A percentile compares a stretch with the other conserved stretches of the same genome.
Evolutionary conservation across 1,284 basidiomycete species (phyloP).

Genomic region (Ustilago cynodontis): DNA sequence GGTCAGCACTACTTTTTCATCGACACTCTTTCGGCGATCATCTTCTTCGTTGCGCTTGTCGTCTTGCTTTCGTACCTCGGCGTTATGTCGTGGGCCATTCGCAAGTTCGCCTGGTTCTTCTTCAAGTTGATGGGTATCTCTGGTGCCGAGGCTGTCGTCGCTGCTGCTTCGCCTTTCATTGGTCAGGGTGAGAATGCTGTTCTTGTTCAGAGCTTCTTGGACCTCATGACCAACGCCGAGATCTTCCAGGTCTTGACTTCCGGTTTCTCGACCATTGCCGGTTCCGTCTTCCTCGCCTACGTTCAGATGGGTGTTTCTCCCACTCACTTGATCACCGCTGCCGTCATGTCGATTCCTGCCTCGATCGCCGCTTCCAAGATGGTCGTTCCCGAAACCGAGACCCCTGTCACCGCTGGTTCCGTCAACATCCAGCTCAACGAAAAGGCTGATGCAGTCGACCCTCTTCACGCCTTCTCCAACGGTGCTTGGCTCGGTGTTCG

Average conservation of each 20-base stretch:
- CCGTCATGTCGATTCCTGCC: conserved; percentile 93
- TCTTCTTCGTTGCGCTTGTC: conserved; percentile 76
- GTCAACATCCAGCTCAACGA: conserved; percentile 82
- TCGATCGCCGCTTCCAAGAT: conserved; percentile 91
- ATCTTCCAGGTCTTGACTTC: conserved; percentile 90
- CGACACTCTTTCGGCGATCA: conserved; percentile 75
- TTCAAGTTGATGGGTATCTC: conserved; percentile 80
- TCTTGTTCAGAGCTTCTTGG: conserved; percentile 78
- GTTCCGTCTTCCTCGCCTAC: conserved; percentile 87
- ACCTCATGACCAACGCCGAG: conserved; percentile 88
- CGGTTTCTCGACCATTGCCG: conserved; percentile 85
- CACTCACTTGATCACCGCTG: conserved; percentile 84
- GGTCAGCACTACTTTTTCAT: conserved; percentile 62
- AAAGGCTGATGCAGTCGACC: conserved; percentile 74
- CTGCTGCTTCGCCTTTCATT: conserved; percentile 89
- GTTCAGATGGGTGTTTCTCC: conserved; percentile 84
- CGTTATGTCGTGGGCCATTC: conserved; percentile 61
- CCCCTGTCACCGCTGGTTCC: conserved; percentile 84
- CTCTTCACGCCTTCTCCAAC: conserved; percentile 87
- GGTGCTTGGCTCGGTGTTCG: conserved; percentile 87
- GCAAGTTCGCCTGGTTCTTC: conserved; percentile 84
- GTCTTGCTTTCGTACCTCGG: conserved; percentile 74
- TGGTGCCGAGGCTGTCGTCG: conserved; percentile 90
- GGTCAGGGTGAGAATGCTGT: conserved; percentile 73
- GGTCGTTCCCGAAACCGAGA: conserved; percentile 83